Evolutionary conservation across 2,329 filamentous ascomycete genomes (phyloP).

Genomic region (Nothophaeocryptopus gaeumannii): DNA sequence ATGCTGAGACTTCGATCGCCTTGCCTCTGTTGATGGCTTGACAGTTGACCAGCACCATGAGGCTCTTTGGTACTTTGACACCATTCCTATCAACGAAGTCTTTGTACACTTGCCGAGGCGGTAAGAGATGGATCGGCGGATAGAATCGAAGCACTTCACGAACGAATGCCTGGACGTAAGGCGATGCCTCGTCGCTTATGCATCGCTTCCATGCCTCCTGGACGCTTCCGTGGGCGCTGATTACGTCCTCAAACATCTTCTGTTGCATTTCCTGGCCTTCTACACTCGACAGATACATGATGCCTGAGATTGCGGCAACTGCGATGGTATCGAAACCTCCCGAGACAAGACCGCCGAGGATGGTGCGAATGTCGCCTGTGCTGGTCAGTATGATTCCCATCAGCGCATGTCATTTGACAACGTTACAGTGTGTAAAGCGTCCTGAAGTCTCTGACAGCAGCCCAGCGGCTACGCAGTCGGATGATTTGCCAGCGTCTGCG

Average conservation of each 20-base stretch:
- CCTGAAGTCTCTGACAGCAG: not conserved
- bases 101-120: slow-evolving; percentile 3
- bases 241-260: not conserved
- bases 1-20: not conserved
- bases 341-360: slow-evolving; percentile 5
- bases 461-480: slow-evolving; percentile 3
- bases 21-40: slow-evolving; percentile 5
- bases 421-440: not conserved
- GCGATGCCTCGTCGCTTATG: not conserved
- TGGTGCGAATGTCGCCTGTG: slow-evolving; percentile 1
- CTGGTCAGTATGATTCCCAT: not conserved
- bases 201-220: not conserved
- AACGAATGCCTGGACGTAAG: not conserved
- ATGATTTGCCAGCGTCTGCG: not conserved
- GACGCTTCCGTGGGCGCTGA: not conserved
- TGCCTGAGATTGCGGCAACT: not conserved
- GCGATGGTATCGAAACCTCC: slow-evolving; percentile 9
- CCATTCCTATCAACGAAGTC: slow-evolving; percentile 1
- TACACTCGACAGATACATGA: slow-evolving; percentile 4
- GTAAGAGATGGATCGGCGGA: slow-evolving; percentile 3
- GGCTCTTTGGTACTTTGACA: not conserved
- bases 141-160: slow-evolving; percentile 4
- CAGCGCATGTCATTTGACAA: not conserved
- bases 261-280: slow-evolving; percentile 2
- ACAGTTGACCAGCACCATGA: slow-evolving; percentile 8